Evolutionary conservation across 148 eudicot species (phyloP).

Genomic region (Rheum nobile): DNA sequence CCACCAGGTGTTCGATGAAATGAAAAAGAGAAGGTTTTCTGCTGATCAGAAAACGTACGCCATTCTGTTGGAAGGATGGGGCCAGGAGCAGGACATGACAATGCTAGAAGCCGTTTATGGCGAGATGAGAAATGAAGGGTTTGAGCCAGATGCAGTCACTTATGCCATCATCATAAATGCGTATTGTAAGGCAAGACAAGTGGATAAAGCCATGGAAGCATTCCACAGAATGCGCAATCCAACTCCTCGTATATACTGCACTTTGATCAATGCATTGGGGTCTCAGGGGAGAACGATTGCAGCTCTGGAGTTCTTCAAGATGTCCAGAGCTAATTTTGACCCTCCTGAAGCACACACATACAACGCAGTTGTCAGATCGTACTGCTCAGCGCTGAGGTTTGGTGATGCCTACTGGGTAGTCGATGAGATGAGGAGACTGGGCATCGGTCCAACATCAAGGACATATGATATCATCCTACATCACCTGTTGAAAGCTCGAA

Average conservation of each 20-base stretch:
- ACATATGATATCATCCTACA: conserved; percentile 76
- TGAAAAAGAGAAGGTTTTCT: conserved; percentile 46
- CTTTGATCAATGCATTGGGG: conserved; percentile 75
- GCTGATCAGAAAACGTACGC: conserved; percentile 64
- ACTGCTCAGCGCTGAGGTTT: conserved; percentile 52
- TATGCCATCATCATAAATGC: conserved; percentile 78
- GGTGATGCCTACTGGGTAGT: conserved; percentile 62
- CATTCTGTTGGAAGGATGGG: conserved; percentile 77
- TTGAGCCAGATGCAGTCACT: conserved; percentile 67
- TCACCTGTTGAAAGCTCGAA: conserved; percentile 47
- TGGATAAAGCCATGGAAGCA: conserved; percentile 38
- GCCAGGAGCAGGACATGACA: conserved; percentile 48
- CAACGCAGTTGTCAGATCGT: conserved; percentile 76
- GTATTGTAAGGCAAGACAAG: conserved; percentile 51
- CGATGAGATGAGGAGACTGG: conserved; percentile 61
- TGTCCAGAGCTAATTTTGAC: conserved; percentile 35
- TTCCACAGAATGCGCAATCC: conserved; percentile 36
- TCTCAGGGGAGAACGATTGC: conserved; percentile 43
- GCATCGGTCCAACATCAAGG: conserved; percentile 62
- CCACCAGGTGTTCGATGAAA: conserved; percentile 68
- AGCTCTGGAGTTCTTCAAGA: conserved; percentile 52
- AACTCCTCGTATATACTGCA: conserved; percentile 63
- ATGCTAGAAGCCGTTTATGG: conserved; percentile 53
- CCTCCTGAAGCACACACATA: conserved; percentile 61
- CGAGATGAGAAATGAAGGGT: conserved; percentile 68